Conservation (phyloP, 192 early-diverging fungal species). For the Fimicolochytrium jonesii region DNA sequence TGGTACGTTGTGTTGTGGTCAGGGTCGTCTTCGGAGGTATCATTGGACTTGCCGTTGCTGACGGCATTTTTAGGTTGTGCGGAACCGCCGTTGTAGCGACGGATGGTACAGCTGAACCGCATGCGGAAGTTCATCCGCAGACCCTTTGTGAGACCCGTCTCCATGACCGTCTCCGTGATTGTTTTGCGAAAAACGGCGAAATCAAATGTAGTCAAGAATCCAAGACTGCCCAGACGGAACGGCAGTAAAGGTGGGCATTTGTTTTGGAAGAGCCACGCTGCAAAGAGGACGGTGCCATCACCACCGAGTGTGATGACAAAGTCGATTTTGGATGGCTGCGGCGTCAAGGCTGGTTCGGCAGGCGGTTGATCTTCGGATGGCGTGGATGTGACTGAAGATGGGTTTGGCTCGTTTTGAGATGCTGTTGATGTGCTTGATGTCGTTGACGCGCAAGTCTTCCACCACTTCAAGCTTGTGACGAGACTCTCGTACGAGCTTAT, state of each 20-base stretch:
- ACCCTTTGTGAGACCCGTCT: slow-evolving; percentile 55
- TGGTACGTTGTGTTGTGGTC: slow-evolving; percentile 69
- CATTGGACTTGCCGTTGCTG: not conserved
- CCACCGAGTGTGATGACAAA: slow-evolving; percentile 94
- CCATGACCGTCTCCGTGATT: slow-evolving; percentile 50
- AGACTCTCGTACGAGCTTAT: no score
- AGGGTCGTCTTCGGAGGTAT: not conserved
- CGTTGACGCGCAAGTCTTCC: no score
- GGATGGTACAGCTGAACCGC: slow-evolving; percentile 84
- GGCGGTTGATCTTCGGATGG: slow-evolving; percentile 5
- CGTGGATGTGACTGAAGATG: no score
- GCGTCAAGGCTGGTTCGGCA: not conserved
- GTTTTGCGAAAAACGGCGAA: slow-evolving; percentile 56
- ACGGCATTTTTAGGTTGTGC: no score
- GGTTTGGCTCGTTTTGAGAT: slow-evolving; percentile 4
- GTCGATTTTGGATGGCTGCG: no score
- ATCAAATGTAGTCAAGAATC: slow-evolving; percentile 86
- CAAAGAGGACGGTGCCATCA: slow-evolving; percentile 94
- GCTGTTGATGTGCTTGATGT: slow-evolving; percentile 6
- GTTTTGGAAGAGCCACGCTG: slow-evolving; percentile 79
- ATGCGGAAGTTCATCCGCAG: slow-evolving; percentile 87
- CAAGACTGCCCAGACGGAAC: slow-evolving; percentile 87
- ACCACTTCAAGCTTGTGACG: no score
- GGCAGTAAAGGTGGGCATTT: slow-evolving; percentile 84
- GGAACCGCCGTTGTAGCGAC: slow-evolving; percentile 8